Conservation (phyloP, 2,329 filamentous ascomycete genomes). For the Fusarium vanettenii region DNA sequence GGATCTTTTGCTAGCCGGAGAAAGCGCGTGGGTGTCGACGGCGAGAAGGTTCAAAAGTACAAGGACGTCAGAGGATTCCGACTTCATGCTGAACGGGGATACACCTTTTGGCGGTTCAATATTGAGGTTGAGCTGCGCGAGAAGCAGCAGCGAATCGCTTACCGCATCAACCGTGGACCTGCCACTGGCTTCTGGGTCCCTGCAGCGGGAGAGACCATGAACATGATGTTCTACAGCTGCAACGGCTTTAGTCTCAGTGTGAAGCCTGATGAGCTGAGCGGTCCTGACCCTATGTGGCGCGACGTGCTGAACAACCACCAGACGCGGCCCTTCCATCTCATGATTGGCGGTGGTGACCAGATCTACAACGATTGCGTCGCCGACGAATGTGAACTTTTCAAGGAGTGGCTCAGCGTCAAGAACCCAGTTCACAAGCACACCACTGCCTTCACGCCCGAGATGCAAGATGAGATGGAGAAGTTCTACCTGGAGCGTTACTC, state of each 20-base stretch:
- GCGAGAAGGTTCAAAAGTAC: constrained; percentile 83
- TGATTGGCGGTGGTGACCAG: constrained; percentile 97
- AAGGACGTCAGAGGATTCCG: constrained; percentile 86
- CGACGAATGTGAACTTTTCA: constrained; percentile 79
- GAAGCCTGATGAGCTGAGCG: constrained; percentile 83
- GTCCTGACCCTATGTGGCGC: constrained; percentile 96
- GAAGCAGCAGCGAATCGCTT: constrained; percentile 87
- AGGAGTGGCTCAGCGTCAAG: constrained; percentile 84
- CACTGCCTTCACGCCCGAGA: constrained; percentile 79
- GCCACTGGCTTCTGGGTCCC: constrained; percentile 96
- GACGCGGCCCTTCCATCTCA: constrained; percentile 93
- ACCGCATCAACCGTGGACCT: constrained; percentile 93
- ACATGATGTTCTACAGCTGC: constrained; percentile 98
- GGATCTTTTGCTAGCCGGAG: constrained; percentile 66
- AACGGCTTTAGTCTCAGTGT: constrained; percentile 92
- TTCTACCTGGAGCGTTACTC: constrained; percentile 92
- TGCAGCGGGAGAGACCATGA: constrained; percentile 86
- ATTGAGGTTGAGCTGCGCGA: constrained; percentile 88
- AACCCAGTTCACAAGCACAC: constrained; percentile 84
- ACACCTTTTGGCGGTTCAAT: constrained; percentile 98
- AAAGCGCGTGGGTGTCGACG: constrained; percentile 71
- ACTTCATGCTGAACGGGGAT: constrained; percentile 85
- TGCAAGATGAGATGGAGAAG: constrained; percentile 88
- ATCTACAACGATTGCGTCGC: constrained; percentile 93
- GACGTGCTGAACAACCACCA: constrained; percentile 95